Evolutionary conservation across 257 asterid species (phyloP).

Genomic region (Primulina eburnea): DNA sequence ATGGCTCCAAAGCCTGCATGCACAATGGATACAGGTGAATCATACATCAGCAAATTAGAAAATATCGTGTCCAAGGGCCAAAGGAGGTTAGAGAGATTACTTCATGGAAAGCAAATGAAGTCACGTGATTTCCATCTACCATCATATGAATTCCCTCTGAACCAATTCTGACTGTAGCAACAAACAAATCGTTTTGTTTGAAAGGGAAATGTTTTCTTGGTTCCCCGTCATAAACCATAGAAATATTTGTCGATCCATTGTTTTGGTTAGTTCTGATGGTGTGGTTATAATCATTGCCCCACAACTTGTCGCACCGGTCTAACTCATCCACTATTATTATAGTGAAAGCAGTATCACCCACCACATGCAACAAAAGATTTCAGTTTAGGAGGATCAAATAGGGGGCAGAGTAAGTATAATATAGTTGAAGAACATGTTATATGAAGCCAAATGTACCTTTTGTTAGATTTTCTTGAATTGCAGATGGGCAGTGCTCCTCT

Average conservation of each 20-base stretch:
- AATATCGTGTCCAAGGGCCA: conserved; percentile 17
- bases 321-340: conserved; percentile 74
- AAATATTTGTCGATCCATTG: conserved; percentile 38
- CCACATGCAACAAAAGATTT: conserved; percentile 17
- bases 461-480: conserved; percentile 52
- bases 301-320: conserved; percentile 73
- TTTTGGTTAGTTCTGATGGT: conserved; percentile 36
- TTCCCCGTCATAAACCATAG: conserved; percentile 56
- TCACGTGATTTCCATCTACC: conserved; percentile 93
- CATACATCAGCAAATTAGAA: conserved; percentile 1
- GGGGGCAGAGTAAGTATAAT: conserved; percentile 15
- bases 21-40: conserved; percentile 16
- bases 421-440: not conserved
- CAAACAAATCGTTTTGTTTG: conserved; percentile 79
- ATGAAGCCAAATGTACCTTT: conserved; percentile 48
- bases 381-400: not conserved
- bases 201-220: conserved; percentile 79
- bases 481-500: conserved; percentile 90
- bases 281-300: conserved; percentile 69
- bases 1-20: conserved; percentile 87
- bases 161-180: conserved; percentile 85
- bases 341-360: too few relatives aligned
- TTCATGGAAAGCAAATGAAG: conserved; percentile 89
- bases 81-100: conserved; percentile 43
- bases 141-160: conserved; percentile 97